A percentile compares a stretch with the other conserved stretches of the same genome.
Evolutionary conservation across 2,329 filamentous ascomycete genomes (phyloP).

Genomic region (Fusarium sp.): DNA sequence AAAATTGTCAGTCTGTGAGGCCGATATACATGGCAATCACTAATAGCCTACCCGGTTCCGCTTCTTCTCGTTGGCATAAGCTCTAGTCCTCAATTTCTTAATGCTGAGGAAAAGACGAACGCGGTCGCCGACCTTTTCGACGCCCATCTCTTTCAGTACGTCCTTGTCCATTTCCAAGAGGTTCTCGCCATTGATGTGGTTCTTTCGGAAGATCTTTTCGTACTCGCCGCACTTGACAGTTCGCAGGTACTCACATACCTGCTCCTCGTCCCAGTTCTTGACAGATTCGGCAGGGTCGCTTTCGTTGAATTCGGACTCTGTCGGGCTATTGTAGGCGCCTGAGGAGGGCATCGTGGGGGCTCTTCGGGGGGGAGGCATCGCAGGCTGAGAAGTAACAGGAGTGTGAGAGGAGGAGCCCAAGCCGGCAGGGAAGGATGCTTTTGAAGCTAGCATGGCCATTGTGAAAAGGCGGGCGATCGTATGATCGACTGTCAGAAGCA

Average conservation of each 20-base stretch:
- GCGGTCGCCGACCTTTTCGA: slow-evolving; percentile 96
- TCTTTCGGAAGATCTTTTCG: slow-evolving; percentile 86
- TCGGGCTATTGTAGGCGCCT: slow-evolving; percentile 79
- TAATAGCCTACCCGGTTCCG: slow-evolving; percentile 77
- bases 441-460: slow-evolving; percentile 85
- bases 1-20: slow-evolving; percentile 13
- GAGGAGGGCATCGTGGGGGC: slow-evolving; percentile 60
- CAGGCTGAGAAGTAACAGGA: slow-evolving; percentile 60
- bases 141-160: slow-evolving; percentile 96
- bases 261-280: slow-evolving; percentile 90
- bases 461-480: slow-evolving; percentile 13
- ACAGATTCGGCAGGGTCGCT: slow-evolving; percentile 79
- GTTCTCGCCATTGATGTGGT: slow-evolving; percentile 98
- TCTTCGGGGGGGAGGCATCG: slow-evolving; percentile 64
- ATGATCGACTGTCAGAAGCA: slow-evolving; percentile 12
- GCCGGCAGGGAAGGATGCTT: slow-evolving; percentile 72
- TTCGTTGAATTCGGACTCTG: slow-evolving; percentile 92
- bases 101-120: slow-evolving; percentile 90
- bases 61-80: slow-evolving; percentile 81
- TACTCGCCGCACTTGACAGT: slow-evolving; percentile 95
- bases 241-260: slow-evolving; percentile 89
- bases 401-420: slow-evolving; percentile 60
- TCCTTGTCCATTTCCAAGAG: slow-evolving; percentile 97
- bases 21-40: background rate
- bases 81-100: slow-evolving; percentile 82